Percentiles rank a stretch among this genome's conserved stretches.
Evolutionary conservation across 2,329 filamentous ascomycete genomes (phyloP).

Genomic region (Alternaria hordeiaustralica): DNA sequence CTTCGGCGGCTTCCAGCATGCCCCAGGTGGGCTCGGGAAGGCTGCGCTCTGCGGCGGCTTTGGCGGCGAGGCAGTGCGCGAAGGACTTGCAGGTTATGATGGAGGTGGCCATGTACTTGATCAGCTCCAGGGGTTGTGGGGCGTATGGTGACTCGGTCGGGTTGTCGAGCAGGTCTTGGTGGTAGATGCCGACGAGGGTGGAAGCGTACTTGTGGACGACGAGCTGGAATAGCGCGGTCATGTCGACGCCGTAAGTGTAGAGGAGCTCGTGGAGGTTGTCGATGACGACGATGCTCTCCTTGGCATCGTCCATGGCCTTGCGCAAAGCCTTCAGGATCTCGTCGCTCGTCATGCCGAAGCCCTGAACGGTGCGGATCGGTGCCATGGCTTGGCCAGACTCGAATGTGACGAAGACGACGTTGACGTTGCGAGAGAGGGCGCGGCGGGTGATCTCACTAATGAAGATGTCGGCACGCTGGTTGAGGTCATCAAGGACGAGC

Average conservation of each 20-base stretch:
- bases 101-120: slow-evolving; percentile 88
- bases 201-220: slow-evolving; percentile 68
- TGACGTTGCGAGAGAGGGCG: slow-evolving; percentile 62
- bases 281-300: slow-evolving; percentile 69
- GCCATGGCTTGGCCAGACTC: slow-evolving; percentile 70
- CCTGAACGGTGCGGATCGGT: slow-evolving; percentile 72
- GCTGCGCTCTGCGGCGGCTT: slow-evolving; percentile 77
- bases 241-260: slow-evolving; percentile 47
- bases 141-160: slow-evolving; percentile 49
- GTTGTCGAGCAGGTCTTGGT: slow-evolving; percentile 72
- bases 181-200: slow-evolving; percentile 81
- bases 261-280: slow-evolving; percentile 76
- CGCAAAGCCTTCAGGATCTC: slow-evolving; percentile 43
- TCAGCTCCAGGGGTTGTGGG: slow-evolving; percentile 66
- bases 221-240: slow-evolving; percentile 72
- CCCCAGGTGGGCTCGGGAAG: slow-evolving; percentile 79
- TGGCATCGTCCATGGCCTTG: slow-evolving; percentile 24
- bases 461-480: slow-evolving; percentile 76
- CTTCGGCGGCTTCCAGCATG: slow-evolving; percentile 77
- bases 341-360: slow-evolving; percentile 66
- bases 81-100: slow-evolving; percentile 77
- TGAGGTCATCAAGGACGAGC: slow-evolving; percentile 81
- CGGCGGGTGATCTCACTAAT: slow-evolving; percentile 76
- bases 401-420: slow-evolving; percentile 79
- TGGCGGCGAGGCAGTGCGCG: slow-evolving; percentile 74